phyloP scores from a whole-genome alignment of 148 eudicot genomes.

The Fagopyrum esculentum region DNA sequence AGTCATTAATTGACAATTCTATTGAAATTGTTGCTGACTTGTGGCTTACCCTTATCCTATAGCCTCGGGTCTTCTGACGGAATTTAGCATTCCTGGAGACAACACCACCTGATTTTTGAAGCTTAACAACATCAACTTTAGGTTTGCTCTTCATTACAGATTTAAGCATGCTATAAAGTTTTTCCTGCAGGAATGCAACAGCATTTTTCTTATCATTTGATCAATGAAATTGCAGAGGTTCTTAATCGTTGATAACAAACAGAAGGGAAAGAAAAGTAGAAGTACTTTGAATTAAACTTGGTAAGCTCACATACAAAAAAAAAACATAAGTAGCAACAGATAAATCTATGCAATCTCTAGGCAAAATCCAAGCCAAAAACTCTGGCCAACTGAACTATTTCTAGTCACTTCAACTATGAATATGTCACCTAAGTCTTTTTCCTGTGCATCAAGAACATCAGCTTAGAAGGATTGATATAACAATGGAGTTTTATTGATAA shows the following conservation, averaged over 20 bases:
- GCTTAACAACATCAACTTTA: conserved; percentile 93
- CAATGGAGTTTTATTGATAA: too few relatives aligned
- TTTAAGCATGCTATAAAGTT: conserved; percentile 90
- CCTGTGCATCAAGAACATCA: background rate
- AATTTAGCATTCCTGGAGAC: conserved; percentile 63
- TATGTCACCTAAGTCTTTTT: background rate
- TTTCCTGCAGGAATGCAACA: conserved; percentile 49
- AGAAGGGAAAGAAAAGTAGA: background rate
- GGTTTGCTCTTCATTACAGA: conserved; percentile 72
- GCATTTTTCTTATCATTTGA: background rate
- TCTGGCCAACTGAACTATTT: background rate
- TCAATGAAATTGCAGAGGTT: background rate
- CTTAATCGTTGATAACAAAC: background rate
- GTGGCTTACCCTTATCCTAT: conserved; percentile 60
- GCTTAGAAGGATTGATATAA: too few relatives aligned
- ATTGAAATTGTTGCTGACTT: background rate
- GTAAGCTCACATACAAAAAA: background rate
- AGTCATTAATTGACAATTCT: background rate
- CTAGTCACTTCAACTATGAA: background rate
- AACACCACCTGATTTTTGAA: conserved; percentile 95
- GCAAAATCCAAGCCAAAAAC: background rate
- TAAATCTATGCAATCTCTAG: background rate
- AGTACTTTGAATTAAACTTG: background rate
- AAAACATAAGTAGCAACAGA: background rate
- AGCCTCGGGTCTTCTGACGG: conserved; percentile 69